These are phyloP conservation scores for Bigelowiella natans DNA, from an alignment of 78 protist species.

Conservation along the genomic window DNA sequence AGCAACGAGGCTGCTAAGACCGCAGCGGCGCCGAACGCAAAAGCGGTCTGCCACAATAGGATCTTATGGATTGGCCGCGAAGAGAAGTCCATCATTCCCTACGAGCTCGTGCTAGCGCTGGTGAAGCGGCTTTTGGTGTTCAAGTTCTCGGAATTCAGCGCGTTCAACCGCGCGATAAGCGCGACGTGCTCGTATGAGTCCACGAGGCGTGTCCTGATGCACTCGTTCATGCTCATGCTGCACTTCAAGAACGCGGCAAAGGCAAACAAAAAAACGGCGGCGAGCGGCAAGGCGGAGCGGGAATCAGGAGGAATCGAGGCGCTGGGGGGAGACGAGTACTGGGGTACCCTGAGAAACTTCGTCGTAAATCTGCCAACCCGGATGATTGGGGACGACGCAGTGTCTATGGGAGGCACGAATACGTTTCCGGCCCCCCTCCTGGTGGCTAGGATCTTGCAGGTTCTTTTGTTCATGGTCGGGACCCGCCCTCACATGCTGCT, in stretches of 20 bases:
- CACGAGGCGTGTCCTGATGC: background rate
- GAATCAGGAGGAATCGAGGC: background rate
- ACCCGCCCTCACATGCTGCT: background rate
- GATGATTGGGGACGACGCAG: background rate
- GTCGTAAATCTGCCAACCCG: background rate
- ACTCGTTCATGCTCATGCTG: background rate
- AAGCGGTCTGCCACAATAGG: background rate
- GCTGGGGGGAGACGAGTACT: background rate
- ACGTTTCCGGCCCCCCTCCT: background rate
- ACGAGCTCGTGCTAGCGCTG: background rate
- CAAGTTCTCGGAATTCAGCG: background rate
- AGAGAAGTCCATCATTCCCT: background rate
- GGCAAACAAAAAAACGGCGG: background rate
- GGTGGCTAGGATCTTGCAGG: background rate
- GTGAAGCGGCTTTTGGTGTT: background rate
- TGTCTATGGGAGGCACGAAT: background rate
- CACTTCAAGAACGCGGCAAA: background rate
- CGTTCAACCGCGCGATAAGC: background rate
- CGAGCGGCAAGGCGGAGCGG: background rate
- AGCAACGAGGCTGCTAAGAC: background rate
- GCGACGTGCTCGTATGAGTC: background rate
- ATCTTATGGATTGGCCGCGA: background rate
- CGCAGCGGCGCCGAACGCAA: background rate
- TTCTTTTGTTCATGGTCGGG: background rate
- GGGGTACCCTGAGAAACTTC: background rate